phyloP scores from a whole-genome alignment of 306 rosid genomes.

The Prunus fruticosa region DNA sequence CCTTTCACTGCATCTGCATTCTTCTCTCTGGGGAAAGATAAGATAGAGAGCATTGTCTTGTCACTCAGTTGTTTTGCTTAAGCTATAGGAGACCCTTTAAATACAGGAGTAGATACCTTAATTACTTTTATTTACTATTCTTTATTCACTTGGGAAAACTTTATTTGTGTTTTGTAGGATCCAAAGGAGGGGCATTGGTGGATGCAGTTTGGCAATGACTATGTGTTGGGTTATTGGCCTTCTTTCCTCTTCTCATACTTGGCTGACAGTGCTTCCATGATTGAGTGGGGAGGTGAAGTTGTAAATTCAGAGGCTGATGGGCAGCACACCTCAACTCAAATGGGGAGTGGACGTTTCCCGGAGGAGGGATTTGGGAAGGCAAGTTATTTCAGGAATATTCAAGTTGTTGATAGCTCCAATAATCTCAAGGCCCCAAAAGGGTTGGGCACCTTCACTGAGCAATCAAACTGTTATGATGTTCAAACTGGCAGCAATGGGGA shows the following conservation, averaged over 20 bases:
- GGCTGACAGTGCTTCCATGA: conserved; percentile 95
- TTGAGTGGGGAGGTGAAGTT: conserved; percentile 99
- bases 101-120: background rate
- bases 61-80: background rate
- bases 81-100: background rate
- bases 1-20: background rate
- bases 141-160: background rate
- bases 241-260: conserved; percentile 88
- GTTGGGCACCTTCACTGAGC: conserved; percentile 84
- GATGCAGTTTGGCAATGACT: conserved; percentile 94
- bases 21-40: conserved; percentile 1
- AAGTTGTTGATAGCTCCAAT: conserved; percentile 87
- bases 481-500: conserved; percentile 88
- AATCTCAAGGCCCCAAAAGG: conserved; percentile 89
- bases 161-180: conserved; percentile 45
- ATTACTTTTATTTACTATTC: background rate
- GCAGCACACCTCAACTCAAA: conserved; percentile 86
- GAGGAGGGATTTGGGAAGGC: conserved; percentile 93
- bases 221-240: conserved; percentile 95
- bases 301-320: conserved; percentile 83
- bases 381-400: conserved; percentile 90
- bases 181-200: conserved; percentile 99
- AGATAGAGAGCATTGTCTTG: background rate
- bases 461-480: conserved; percentile 94
- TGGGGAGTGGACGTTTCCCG: conserved; percentile 95